Conservation (phyloP, 1,139 yeast genomes). For the Debaryomyces coudertii region DNA sequence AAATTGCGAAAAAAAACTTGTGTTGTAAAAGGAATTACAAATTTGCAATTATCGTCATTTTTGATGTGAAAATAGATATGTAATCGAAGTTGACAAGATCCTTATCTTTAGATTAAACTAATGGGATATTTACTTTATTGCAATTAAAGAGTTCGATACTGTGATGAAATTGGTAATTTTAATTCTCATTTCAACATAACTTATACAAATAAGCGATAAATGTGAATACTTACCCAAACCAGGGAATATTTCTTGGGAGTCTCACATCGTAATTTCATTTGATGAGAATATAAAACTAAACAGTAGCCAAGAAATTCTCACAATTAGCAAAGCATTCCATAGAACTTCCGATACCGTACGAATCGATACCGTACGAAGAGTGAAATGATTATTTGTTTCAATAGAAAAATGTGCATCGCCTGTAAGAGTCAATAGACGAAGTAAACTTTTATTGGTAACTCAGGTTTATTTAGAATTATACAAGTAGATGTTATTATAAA, state of each 20-base stretch:
- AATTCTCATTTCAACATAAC: background rate
- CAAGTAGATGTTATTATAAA: constrained; percentile 21
- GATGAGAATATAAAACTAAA: constrained; percentile 1
- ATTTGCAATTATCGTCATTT: no score
- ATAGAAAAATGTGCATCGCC: constrained; percentile 22
- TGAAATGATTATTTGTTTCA: constrained; percentile 35
- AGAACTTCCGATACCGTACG: constrained; percentile 18
- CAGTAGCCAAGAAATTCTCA: background rate
- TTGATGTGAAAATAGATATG: no score
- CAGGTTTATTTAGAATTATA: background rate
- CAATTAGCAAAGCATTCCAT: constrained; percentile 4
- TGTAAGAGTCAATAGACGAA: constrained; percentile 12
- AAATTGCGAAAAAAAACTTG: no score
- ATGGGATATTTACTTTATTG: background rate
- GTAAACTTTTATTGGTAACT: background rate
- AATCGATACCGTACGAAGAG: constrained; percentile 17
- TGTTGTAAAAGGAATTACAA: no score
- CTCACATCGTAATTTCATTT: constrained; percentile 1
- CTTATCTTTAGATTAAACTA: no score
- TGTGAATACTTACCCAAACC: constrained; percentile 7
- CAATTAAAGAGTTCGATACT: no score
- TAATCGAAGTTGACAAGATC: no score
- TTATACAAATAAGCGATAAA: background rate
- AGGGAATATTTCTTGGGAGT: background rate
- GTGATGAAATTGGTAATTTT: background rate